Conservation (phyloP, 768 basidiomycete genomes). For the Podaxis sp. region DNA sequence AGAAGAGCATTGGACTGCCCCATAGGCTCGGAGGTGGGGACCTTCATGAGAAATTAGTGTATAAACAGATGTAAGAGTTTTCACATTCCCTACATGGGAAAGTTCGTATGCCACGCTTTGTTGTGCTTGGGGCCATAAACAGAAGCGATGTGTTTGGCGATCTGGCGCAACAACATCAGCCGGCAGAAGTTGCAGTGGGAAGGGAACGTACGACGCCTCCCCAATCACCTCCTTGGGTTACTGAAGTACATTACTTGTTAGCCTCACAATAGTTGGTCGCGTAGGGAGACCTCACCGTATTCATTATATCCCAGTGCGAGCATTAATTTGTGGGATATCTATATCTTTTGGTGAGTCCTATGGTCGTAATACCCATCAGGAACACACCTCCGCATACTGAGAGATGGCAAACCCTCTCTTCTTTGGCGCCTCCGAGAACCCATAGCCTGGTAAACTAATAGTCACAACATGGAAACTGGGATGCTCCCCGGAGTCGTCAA, state of each 20-base stretch:
- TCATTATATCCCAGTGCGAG: conserved; percentile 43
- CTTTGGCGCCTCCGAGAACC: conserved; percentile 54
- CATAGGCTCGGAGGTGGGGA: conserved; percentile 20
- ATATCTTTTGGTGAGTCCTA: background rate
- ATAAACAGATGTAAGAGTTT: background rate
- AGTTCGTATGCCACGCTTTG: conserved; percentile 56
- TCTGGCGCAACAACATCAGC: conserved; percentile 14
- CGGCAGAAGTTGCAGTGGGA: background rate
- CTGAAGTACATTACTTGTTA: conserved; percentile 15
- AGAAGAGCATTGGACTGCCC: conserved; percentile 23
- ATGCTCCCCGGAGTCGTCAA: conserved; percentile 36
- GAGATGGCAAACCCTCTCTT: conserved; percentile 44
- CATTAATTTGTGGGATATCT: conserved; percentile 51
- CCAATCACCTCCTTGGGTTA: conserved; percentile 30
- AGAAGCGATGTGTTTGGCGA: conserved; percentile 26
- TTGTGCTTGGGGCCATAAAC: conserved; percentile 33
- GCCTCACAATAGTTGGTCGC: background rate
- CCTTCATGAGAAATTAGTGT: conserved; percentile 13
- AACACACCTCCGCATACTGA: conserved; percentile 53
- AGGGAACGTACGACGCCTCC: conserved; percentile 13
- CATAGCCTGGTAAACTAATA: conserved; percentile 57
- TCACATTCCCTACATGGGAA: conserved; percentile 30
- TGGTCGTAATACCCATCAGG: background rate
- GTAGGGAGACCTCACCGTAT: conserved; percentile 31
- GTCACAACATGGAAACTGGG: conserved; percentile 66